Percentiles rank a stretch among this genome's conserved stretches.
These are phyloP conservation scores for Acanthamoeba rhysodes DNA, from an alignment of 208 protist species.

Conservation along the genomic window DNA sequence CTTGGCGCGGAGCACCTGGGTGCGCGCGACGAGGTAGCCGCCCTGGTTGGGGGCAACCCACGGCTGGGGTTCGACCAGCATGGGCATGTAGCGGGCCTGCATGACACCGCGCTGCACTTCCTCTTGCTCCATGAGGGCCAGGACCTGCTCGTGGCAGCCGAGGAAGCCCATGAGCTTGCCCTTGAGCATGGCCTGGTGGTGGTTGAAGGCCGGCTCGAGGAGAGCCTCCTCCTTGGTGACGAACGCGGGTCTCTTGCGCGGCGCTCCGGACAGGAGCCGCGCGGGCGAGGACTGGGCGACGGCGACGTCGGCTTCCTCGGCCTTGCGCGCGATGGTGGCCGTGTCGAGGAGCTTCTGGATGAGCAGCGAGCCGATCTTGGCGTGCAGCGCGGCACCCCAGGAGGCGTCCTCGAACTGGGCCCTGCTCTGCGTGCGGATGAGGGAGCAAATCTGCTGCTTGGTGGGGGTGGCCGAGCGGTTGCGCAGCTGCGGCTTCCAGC, in stretches of 20 bases:
- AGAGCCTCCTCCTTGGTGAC: constrained; percentile 14
- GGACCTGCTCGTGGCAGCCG: neutral
- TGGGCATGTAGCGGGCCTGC: constrained; percentile 66
- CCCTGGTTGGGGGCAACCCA: constrained; percentile 62
- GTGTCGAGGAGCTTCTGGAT: constrained; percentile 32
- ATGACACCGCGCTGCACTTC: constrained; percentile 46
- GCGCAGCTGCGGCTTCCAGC: constrained; percentile 47
- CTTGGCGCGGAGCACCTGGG: constrained; percentile 43
- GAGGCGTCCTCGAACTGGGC: neutral
- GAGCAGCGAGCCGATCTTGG: constrained; percentile 17
- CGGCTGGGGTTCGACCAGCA: constrained; percentile 72
- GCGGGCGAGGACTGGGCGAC: neutral
- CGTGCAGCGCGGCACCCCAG: neutral
- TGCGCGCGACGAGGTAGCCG: constrained; percentile 51
- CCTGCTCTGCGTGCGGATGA: constrained; percentile 16
- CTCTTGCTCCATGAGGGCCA: constrained; percentile 29
- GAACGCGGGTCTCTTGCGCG: neutral
- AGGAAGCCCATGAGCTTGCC: constrained; percentile 20
- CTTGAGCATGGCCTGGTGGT: neutral
- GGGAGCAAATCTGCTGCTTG: neutral
- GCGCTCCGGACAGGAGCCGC: neutral
- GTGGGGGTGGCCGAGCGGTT: constrained; percentile 15
- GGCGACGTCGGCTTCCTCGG: neutral
- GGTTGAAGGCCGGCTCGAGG: constrained; percentile 34
- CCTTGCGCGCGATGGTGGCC: constrained; percentile 32